Percentiles rank a stretch among this genome's conserved stretches.
These are phyloP conservation scores for Ophiostoma perfectum DNA, from an alignment of 2,329 filamentous ascomycete species.

Conservation along the genomic window DNA sequence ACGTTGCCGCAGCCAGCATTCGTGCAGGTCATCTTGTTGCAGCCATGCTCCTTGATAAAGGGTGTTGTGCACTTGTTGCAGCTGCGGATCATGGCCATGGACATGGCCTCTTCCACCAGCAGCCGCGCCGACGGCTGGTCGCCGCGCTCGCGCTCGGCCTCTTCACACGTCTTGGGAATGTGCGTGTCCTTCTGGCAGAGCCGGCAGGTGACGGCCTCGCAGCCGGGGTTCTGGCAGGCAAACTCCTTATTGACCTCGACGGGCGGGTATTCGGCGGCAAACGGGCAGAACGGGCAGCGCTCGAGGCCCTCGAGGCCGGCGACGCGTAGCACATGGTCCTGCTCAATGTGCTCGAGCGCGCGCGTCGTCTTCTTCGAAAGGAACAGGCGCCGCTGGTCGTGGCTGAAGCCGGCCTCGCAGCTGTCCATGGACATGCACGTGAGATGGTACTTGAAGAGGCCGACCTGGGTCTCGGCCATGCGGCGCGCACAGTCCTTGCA, in stretches of 20 bases:
- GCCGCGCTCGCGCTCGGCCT: conserved; percentile 56
- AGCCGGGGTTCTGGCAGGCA: conserved; percentile 61
- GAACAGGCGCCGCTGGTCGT: conserved; percentile 49
- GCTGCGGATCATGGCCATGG: conserved; percentile 65
- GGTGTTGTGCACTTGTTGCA: conserved; percentile 69
- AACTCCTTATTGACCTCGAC: conserved; percentile 68
- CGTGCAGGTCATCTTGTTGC: conserved; percentile 76
- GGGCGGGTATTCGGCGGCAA: conserved; percentile 66
- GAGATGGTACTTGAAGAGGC: conserved; percentile 62
- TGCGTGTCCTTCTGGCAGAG: conserved; percentile 65
- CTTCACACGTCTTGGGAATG: conserved; percentile 65
- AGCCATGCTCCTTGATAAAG: conserved; percentile 73
- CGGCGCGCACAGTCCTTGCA: conserved; percentile 61
- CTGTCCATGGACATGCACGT: conserved; percentile 64
- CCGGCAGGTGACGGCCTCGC: conserved; percentile 59
- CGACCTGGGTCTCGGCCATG: conserved; percentile 64
- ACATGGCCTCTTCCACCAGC: conserved; percentile 78
- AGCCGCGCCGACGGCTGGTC: conserved; percentile 53
- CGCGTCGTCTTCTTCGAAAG: conserved; percentile 53
- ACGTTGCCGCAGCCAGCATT: conserved; percentile 46
- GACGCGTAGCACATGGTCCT: conserved; percentile 61
- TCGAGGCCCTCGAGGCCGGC: conserved; percentile 67
- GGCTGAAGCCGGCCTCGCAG: conserved; percentile 48
- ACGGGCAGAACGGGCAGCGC: conserved; percentile 77
- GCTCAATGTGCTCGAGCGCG: conserved; percentile 65